A percentile compares a stretch with the other conserved stretches of the same genome.
phyloP scores from a whole-genome alignment of 495 filamentous ascomycete species.

The Neurospora sp. region DNA sequence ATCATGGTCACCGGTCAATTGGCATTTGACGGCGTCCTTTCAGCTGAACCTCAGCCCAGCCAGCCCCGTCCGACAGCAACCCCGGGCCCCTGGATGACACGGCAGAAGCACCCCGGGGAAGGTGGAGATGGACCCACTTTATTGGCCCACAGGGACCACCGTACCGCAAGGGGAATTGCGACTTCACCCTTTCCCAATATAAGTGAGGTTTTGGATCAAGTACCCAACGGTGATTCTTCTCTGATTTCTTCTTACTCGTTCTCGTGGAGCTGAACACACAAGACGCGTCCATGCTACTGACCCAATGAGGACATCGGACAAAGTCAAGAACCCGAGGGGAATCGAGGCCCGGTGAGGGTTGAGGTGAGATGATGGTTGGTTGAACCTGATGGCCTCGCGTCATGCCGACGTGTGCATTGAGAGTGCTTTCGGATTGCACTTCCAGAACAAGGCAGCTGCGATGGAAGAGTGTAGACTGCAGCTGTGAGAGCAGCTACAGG shows the following conservation, averaged over 20 bases:
- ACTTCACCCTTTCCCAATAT: neutral
- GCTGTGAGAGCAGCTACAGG: neutral
- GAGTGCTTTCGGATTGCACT: neutral
- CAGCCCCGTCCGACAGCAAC: neutral
- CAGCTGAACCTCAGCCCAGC: neutral
- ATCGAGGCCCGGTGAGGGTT: neutral
- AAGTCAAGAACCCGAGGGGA: neutral
- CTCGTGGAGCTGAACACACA: neutral
- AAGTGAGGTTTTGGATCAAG: neutral
- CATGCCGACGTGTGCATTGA: neutral
- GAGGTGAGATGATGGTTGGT: neutral
- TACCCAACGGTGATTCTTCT: neutral
- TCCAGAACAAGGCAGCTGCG: neutral
- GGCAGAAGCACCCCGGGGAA: neutral
- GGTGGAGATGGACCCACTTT: neutral
- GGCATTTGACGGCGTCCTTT: neutral
- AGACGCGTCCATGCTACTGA: neutral
- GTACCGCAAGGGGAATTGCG: neutral
- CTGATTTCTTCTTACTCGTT: neutral
- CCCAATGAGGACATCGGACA: neutral
- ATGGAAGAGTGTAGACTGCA: neutral
- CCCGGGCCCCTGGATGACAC: neutral
- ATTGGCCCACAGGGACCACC: neutral
- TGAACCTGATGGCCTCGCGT: neutral
- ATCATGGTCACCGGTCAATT: neutral